Percentiles rank a stretch among this genome's conserved stretches.
phyloP scores from a whole-genome alignment of 2,329 filamentous ascomycete species.

The Annulohypoxylon truncatum region DNA sequence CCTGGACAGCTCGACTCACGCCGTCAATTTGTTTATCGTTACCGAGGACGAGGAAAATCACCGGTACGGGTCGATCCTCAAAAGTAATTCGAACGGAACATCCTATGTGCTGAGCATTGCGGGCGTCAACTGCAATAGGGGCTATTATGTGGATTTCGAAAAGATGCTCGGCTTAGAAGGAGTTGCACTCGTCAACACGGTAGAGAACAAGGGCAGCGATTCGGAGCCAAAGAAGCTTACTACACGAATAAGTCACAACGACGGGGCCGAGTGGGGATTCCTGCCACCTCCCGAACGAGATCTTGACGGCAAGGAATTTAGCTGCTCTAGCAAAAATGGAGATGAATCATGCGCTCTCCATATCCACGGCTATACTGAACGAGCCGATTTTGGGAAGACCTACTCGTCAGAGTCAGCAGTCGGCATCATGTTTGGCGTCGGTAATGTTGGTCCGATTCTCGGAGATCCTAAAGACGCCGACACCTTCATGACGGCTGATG shows the following conservation, averaged over 20 bases:
- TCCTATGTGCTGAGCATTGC: slow-evolving; percentile 88
- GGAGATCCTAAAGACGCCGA: slow-evolving; percentile 76
- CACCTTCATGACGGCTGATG: slow-evolving; percentile 92
- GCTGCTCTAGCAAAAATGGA: slow-evolving; percentile 71
- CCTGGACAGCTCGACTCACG: slow-evolving; percentile 92
- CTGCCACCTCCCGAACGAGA: slow-evolving; percentile 79
- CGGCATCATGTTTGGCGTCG: slow-evolving; percentile 89
- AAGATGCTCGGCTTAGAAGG: slow-evolving; percentile 94
- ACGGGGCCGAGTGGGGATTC: slow-evolving; percentile 87
- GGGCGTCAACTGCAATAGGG: slow-evolving; percentile 81
- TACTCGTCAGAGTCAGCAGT: slow-evolving; percentile 90
- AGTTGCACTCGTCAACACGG: slow-evolving; percentile 86
- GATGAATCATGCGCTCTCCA: slow-evolving; percentile 83
- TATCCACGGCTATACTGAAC: slow-evolving; percentile 95
- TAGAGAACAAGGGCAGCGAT: slow-evolving; percentile 76
- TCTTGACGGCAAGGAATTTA: slow-evolving; percentile 75
- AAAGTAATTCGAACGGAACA: slow-evolving; percentile 98
- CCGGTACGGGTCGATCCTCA: slow-evolving; percentile 88
- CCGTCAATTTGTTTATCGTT: slow-evolving; percentile 92
- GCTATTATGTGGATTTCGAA: slow-evolving; percentile 92
- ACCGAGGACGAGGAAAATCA: slow-evolving; percentile 73
- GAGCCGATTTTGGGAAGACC: slow-evolving; percentile 81
- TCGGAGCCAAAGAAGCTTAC: slow-evolving; percentile 82
- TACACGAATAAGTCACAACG: slow-evolving; percentile 95
- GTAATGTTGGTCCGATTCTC: slow-evolving; percentile 84